Base-by-base conservation (phyloP, 2,329 filamentous ascomycete species). In the Macrophomina tecta region DNA sequence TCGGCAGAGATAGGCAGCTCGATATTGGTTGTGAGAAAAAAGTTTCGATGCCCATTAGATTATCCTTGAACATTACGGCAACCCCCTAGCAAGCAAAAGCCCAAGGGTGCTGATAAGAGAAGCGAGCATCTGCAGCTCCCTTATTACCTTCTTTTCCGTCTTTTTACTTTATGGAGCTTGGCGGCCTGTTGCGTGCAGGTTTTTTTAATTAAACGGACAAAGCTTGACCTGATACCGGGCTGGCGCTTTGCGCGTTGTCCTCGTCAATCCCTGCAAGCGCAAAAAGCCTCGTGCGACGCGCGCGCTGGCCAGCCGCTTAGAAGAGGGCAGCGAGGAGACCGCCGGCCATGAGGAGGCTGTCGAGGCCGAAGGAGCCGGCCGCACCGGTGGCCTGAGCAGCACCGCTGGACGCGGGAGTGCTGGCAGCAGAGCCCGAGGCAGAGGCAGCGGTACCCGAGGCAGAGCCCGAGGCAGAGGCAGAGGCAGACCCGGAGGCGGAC, bases 321-420 rank as follows among this genome's bases (percentile, higher is more conserved):
- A 62, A 49, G 45, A 62, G 58, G 5, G 58, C 58, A 45, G 58
- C 58, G n/a, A 62, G 42, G 40, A 62, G 42, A 49, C 58, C 58
- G 14, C 30, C 58, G 16, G 30, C 58, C 58, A 62, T 36, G 58
- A 62, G 58, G 28, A 62, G 58, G 32, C 16, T 16, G 58, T 62
- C 58, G 45, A 62, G 16, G n/a, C 58, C 58, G n/a, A 49, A 28
- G 7, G n/a, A 30, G 34, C 30, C 30, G 45, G 42, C 58, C 11
- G 58, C 58, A 45, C 45, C 45, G 45, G 14, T 6, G 28, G 49
- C 16, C 49, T 34, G 30, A 7, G 28, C 28, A 30, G 49, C 28
- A 23, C 23, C 23, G 48, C 23, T 48, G 45, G 16, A 9, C 1
- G 45, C 6, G 45, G 45, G n/a, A 28, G 32, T 30, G 52, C 23